Conservation (phyloP, 1,284 basidiomycete species). For the Heliocybe sulcata region DNA sequence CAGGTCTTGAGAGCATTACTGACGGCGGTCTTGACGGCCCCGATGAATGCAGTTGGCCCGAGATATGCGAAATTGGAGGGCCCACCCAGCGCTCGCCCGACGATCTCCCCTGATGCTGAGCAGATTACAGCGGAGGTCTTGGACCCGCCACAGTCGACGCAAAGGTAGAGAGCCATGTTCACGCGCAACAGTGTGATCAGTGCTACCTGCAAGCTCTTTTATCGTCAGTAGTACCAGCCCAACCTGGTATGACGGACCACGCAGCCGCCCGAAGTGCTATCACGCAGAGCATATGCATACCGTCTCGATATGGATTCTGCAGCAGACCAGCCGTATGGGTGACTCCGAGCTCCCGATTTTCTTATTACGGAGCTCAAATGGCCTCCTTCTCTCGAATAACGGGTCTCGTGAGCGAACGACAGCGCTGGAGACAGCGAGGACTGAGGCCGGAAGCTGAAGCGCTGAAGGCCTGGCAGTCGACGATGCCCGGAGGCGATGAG, state of each 20-base stretch:
- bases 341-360: no score
- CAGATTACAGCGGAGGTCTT: conserved; percentile 71
- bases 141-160: conserved; percentile 76
- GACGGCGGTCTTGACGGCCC: conserved; percentile 41
- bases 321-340: no score
- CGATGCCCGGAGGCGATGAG: no score
- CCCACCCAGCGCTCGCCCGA: conserved; percentile 58
- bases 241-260: no score
- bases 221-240: no score
- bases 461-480: no score
- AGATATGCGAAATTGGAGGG: conserved; percentile 67
- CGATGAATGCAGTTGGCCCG: conserved; percentile 37
- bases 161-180: conserved; percentile 58
- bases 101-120: conserved; percentile 42
- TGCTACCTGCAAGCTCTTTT: neutral
- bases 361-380: no score
- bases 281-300: conserved; percentile 1
- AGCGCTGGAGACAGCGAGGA: no score
- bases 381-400: no score
- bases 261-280: neutral
- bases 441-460: no score
- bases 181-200: neutral
- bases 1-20: conserved; percentile 44
- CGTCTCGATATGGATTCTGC: neutral
- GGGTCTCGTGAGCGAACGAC: no score